These are phyloP conservation scores for Psilocybe subaeruginosa DNA, from an alignment of 768 basidiomycete species.

Conservation along the genomic window DNA sequence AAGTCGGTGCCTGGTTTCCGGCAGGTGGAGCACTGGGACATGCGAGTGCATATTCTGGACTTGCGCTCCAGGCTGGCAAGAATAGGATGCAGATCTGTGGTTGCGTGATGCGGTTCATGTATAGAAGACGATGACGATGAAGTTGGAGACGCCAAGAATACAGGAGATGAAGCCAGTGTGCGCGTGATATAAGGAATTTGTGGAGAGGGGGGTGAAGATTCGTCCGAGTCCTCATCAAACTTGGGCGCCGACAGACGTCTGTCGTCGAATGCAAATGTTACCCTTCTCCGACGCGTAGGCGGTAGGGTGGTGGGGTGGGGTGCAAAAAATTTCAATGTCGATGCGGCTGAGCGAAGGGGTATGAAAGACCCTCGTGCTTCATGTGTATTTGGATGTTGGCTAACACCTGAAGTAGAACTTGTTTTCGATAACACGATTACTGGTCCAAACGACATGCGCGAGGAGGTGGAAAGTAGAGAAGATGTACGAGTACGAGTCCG, in stretches of 20 bases:
- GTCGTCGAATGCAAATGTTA: constrained; percentile 24
- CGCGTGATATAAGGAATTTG: constrained; percentile 25
- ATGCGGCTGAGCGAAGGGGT: constrained; percentile 28
- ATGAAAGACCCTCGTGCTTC: constrained; percentile 31
- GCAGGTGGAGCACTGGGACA: constrained; percentile 53
- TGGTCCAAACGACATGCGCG: constrained; percentile 21
- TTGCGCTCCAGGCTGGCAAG: constrained; percentile 52
- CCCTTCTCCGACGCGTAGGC: constrained; percentile 20
- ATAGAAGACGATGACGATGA: constrained; percentile 18
- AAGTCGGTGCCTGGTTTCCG: constrained; percentile 54
- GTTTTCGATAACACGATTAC: constrained; percentile 28
- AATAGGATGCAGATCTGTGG: constrained; percentile 43
- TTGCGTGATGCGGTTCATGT: constrained; percentile 2
- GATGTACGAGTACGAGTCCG: constrained; percentile 24
- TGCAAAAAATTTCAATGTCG: constrained; percentile 23
- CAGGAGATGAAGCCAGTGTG: constrained; percentile 13
- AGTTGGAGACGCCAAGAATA: constrained; percentile 21
- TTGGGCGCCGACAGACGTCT: constrained; percentile 18
- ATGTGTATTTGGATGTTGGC: constrained; percentile 22
- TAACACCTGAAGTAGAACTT: constrained; percentile 21
- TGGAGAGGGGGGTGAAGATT: constrained; percentile 16
- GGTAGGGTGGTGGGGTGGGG: constrained; percentile 16
- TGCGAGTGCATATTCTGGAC: constrained; percentile 50
- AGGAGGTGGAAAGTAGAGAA: constrained; percentile 31
- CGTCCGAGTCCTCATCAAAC: constrained; percentile 18